Percentiles rank a stretch among this genome's conserved stretches.
Conservation (phyloP, 2,329 filamentous ascomycete genomes). For the Ophiocordyceps camponoti-rufipedis region DNA sequence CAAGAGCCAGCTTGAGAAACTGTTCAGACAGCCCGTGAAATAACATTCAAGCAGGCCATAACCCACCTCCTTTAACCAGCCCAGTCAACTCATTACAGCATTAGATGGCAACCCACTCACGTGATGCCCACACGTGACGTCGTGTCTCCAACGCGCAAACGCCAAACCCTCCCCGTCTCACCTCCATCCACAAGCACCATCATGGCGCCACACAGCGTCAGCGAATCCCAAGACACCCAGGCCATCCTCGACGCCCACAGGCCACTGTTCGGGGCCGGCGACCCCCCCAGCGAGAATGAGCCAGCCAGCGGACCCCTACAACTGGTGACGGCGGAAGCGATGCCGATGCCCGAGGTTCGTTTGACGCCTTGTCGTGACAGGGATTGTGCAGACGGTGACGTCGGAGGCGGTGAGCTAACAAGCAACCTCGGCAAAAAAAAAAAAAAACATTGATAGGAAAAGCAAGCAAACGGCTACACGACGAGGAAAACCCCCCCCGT, state of each 20-base stretch:
- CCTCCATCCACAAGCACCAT: constrained; percentile 8
- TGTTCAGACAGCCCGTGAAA: too few species aligned
- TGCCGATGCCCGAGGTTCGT: neutral
- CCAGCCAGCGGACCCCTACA: too few species aligned
- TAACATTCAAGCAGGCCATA: too few species aligned
- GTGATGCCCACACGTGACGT: constrained; percentile 9
- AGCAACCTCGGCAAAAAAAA: too few species aligned
- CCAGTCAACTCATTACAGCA: too few species aligned
- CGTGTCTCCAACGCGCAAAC: constrained; percentile 9
- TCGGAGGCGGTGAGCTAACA: too few species aligned
- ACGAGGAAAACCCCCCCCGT: neutral
- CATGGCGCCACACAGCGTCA: constrained; percentile 10
- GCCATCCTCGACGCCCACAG: constrained; percentile 19
- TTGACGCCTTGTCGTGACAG: neutral
- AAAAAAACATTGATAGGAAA: neutral
- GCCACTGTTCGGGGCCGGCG: constrained; percentile 18
- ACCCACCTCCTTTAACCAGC: too few species aligned
- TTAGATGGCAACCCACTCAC: neutral
- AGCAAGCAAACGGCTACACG: constrained; percentile 1
- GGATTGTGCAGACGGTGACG: neutral
- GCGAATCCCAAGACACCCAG: constrained; percentile 27
- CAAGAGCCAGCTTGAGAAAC: too few species aligned
- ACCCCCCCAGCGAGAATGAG: neutral
- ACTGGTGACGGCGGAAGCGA: neutral
- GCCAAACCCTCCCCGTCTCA: neutral